Evolutionary conservation across 2,329 filamentous ascomycete species (phyloP).

Genomic region (Trichoderma lentiforme): DNA sequence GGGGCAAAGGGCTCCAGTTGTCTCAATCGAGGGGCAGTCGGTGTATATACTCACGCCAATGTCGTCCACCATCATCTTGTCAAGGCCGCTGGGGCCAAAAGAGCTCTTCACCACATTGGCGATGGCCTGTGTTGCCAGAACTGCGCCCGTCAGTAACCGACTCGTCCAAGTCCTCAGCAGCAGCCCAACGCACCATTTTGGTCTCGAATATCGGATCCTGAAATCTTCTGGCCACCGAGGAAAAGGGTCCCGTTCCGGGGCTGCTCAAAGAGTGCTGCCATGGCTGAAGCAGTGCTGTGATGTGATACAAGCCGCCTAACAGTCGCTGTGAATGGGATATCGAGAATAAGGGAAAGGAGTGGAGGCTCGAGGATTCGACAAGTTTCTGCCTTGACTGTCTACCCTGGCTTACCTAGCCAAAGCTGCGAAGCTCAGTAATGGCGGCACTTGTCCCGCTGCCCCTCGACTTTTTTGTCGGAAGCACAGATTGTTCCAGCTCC

Average conservation of each 20-base stretch:
- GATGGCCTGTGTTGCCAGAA: conserved; percentile 92
- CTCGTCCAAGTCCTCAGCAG: conserved; percentile 17
- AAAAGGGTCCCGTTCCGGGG: conserved; percentile 94
- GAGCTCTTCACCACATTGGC: conserved; percentile 99
- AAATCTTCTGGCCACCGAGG: conserved; percentile 96
- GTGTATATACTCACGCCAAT: conserved; percentile 67
- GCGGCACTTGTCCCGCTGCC: conserved; percentile 22
- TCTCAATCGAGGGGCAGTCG: neutral
- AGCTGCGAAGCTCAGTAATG: conserved; percentile 21
- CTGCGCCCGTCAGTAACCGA: conserved; percentile 43
- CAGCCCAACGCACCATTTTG: conserved; percentile 68
- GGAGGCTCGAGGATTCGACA: conserved; percentile 15
- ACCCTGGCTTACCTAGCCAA: conserved; percentile 18
- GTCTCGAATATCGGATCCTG: conserved; percentile 91
- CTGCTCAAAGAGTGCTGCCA: conserved; percentile 96
- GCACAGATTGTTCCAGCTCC: conserved; percentile 29
- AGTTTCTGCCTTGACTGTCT: conserved; percentile 18
- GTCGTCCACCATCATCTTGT: conserved; percentile 99
- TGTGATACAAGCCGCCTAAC: conserved; percentile 8
- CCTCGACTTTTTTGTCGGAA: conserved; percentile 31
- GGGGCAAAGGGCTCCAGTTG: conserved; percentile 5
- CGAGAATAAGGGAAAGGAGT: neutral
- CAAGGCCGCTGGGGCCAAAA: conserved; percentile 92
- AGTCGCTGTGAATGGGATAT: neutral
- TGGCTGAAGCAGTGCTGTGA: conserved; percentile 40